phyloP scores from a whole-genome alignment of 805 yeast genomes.

The Candida adriatica region DNA sequence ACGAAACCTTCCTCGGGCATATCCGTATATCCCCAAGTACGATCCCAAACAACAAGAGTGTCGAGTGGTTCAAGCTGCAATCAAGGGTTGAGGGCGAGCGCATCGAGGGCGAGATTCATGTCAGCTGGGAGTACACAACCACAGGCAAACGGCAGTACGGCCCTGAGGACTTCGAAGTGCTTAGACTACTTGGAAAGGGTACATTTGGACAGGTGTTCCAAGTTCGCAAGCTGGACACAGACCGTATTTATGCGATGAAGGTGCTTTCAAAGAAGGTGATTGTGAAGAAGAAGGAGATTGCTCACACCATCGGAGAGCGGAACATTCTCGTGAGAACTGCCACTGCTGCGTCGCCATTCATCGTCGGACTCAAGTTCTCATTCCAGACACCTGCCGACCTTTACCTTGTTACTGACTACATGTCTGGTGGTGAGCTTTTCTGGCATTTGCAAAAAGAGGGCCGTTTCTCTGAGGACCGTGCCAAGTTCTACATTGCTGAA shows the following conservation, averaged over 20 bases:
- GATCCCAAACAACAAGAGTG: constrained; percentile 26
- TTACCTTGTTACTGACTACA: constrained; percentile 91
- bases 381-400: constrained; percentile 93
- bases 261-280: constrained; percentile 90
- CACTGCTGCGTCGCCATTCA: constrained; percentile 82
- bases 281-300: constrained; percentile 94
- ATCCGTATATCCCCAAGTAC: constrained; percentile 63
- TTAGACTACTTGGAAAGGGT: constrained; percentile 88
- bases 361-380: constrained; percentile 91
- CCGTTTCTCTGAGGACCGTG: constrained; percentile 85
- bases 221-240: constrained; percentile 85
- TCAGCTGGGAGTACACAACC: constrained; percentile 65
- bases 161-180: constrained; percentile 90
- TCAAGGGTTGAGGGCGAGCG: constrained; percentile 71
- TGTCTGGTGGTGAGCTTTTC: constrained; percentile 96
- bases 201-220: constrained; percentile 98
- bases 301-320: constrained; percentile 96
- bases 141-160: constrained; percentile 75
- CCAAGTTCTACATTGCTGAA: constrained; percentile 96
- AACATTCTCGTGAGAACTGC: constrained; percentile 91
- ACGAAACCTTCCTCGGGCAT: constrained; percentile 84
- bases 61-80: constrained; percentile 69
- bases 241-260: constrained; percentile 95
- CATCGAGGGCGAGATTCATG: constrained; percentile 71
- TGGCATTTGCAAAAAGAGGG: constrained; percentile 98